These are phyloP conservation scores for slime mould (Dictyostelium discoideum) DNA, from an alignment of 78 protist genomes.

Conservation along the genomic window dicty_2.7 NC_007088.5:6914501-6915000, in stretches of 20 bases:
- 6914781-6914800: constrained; percentile 63
- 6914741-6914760: neutral
- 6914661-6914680: neutral
- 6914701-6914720: neutral
- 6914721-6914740: neutral
- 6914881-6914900: constrained; percentile 64
- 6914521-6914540: too few species aligned
- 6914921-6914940: constrained; percentile 63
- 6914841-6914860: constrained; percentile 61
- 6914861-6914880: constrained; percentile 71
- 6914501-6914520: too few species aligned
- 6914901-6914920: constrained; percentile 70
- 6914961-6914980: constrained; percentile 59
- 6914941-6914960: constrained; percentile 62
- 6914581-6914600: neutral
- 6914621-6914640: neutral
- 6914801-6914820: constrained; percentile 75
- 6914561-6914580: too few species aligned
- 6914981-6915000: constrained; percentile 31
- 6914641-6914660: too few species aligned
- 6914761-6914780: neutral
- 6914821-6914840: constrained; percentile 32
- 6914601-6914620: neutral
- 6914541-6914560: too few species aligned
- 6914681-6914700: constrained; percentile 24